Evolutionary conservation across 2,329 filamentous ascomycete species (phyloP).

Genomic region (Mariannaea elegans): DNA sequence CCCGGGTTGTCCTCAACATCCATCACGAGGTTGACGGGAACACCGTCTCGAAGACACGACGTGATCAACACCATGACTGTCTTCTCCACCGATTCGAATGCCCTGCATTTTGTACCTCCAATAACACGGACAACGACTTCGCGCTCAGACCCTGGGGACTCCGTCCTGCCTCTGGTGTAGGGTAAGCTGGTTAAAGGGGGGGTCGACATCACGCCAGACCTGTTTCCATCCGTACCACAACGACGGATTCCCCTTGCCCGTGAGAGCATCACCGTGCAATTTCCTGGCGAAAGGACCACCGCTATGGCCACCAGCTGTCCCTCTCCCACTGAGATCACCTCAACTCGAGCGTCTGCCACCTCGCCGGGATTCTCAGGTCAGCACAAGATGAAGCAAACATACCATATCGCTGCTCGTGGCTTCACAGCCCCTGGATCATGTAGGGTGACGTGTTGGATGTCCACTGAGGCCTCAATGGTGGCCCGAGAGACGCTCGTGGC

Average conservation of each 20-base stretch:
- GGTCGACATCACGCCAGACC: constrained; percentile 16
- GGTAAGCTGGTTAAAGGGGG: constrained; percentile 1
- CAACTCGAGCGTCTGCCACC: neutral
- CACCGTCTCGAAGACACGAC: neutral
- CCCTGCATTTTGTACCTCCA: neutral
- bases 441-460: constrained; percentile 22
- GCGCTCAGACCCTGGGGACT: neutral
- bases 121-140: neutral
- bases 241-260: constrained; percentile 8
- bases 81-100: neutral
- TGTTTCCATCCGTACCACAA: constrained; percentile 2
- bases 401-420: constrained; percentile 1
- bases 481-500: neutral
- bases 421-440: constrained; percentile 11
- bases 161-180: constrained; percentile 9
- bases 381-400: neutral
- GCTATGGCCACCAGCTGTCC: neutral
- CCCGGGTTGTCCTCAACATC: neutral
- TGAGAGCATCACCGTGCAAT: constrained; percentile 7
- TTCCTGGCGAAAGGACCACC: neutral
- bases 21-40: constrained; percentile 12
- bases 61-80: neutral
- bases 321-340: neutral
- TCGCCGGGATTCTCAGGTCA: neutral
- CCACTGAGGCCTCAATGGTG: neutral